A percentile compares a stretch with the other conserved stretches of the same genome.
Evolutionary conservation across 352 stramenopile species (phyloP).

Genomic region (Nothophytophthora sp.): DNA sequence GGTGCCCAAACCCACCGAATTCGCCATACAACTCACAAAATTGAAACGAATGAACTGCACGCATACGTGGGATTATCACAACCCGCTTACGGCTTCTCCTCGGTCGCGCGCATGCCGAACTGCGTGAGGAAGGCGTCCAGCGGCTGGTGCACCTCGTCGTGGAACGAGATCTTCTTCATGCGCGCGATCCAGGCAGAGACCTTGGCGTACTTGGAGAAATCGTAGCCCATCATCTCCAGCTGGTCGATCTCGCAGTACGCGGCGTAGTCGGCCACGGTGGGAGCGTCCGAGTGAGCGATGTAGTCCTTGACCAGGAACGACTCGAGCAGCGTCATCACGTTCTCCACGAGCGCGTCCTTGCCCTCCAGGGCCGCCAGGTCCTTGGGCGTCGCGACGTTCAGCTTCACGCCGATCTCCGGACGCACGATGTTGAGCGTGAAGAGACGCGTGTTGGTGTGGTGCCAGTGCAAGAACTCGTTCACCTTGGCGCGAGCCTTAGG

Average conservation of each 20-base stretch:
- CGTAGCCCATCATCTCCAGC: constrained; percentile 17
- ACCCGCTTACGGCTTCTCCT: background rate
- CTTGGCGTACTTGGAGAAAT: constrained; percentile 32
- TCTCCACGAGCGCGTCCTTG: constrained; percentile 12
- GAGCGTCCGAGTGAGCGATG: constrained; percentile 4
- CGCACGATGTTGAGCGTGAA: constrained; percentile 30
- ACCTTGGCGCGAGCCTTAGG: constrained; percentile 38
- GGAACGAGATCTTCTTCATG: constrained; percentile 31
- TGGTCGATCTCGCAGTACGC: constrained; percentile 19
- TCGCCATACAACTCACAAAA: background rate
- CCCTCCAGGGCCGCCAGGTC: background rate
- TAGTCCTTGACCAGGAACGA: constrained; percentile 21
- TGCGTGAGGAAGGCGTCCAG: constrained; percentile 9
- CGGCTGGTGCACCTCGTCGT: constrained; percentile 30
- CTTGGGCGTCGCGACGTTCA: constrained; percentile 10
- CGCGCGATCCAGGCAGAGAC: constrained; percentile 22
- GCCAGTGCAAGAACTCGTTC: constrained; percentile 54
- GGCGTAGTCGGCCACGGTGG: constrained; percentile 14
- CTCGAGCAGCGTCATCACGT: constrained; percentile 23
- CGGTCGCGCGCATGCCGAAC: background rate
- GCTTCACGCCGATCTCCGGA: constrained; percentile 15
- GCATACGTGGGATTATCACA: background rate
- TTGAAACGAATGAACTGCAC: background rate
- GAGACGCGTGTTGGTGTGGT: constrained; percentile 44
- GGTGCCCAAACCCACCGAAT: no score